Conservation (phyloP, 805 yeast genomes). For the Wickerhamiella vanderwaltii region DNA sequence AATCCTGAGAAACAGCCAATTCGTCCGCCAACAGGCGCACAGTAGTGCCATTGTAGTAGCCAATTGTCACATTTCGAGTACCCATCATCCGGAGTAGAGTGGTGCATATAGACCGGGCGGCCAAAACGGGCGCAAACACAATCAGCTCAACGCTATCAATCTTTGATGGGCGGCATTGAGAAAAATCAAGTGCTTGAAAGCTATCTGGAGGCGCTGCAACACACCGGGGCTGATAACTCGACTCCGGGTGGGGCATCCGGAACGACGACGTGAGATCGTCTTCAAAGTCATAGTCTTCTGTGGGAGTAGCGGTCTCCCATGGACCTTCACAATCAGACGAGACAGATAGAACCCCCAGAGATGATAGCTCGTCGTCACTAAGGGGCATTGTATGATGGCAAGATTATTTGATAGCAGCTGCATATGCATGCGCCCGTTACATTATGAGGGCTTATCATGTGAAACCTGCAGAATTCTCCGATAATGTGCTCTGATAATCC, state of each 20-base stretch:
- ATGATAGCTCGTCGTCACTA: constrained; percentile 6
- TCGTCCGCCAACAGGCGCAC: background rate
- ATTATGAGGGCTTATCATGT: background rate
- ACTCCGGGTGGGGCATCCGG: constrained; percentile 8
- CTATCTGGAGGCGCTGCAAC: background rate
- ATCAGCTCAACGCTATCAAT: background rate
- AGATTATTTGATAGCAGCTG: background rate
- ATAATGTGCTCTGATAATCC: too few species aligned
- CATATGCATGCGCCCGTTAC: background rate
- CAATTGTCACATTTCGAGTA: background rate
- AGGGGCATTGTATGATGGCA: background rate
- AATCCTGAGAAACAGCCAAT: background rate
- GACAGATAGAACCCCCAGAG: constrained; percentile 4
- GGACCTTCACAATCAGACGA: constrained; percentile 1
- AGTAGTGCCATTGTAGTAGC: constrained; percentile 5
- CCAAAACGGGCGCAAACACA: background rate
- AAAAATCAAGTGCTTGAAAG: background rate
- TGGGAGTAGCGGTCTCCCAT: constrained; percentile 2
- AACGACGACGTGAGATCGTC: background rate
- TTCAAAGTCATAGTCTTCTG: background rate
- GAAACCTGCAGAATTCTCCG: too few species aligned
- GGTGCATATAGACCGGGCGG: constrained; percentile 3
- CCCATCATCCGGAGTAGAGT: background rate
- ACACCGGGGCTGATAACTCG: background rate
- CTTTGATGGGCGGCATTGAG: background rate